Evolutionary conservation across 805 yeast genomes (phyloP).

Genomic region (Ogataea naganishii): DNA sequence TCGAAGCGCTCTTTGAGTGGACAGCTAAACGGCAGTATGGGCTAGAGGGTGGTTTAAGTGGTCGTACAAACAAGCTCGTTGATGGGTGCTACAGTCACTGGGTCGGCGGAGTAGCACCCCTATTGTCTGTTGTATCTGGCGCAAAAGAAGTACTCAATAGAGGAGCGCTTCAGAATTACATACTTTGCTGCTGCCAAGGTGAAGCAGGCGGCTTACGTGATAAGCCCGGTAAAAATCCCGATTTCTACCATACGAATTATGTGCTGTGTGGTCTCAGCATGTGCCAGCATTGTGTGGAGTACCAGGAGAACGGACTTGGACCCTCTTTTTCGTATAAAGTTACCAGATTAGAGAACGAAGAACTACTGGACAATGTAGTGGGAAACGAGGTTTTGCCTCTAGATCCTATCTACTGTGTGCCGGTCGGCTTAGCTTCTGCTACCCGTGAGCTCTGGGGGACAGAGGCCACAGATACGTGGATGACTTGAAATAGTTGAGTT

Average conservation of each 20-base stretch:
- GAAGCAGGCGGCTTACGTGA: constrained; percentile 60
- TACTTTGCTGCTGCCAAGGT: constrained; percentile 70
- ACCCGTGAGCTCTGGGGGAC: no score
- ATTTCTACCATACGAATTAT: constrained; percentile 88
- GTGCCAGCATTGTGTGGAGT: constrained; percentile 36
- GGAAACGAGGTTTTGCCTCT: no score
- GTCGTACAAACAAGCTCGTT: constrained; percentile 87
- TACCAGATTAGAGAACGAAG: constrained; percentile 14
- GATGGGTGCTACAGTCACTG: constrained; percentile 96
- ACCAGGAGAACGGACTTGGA: constrained; percentile 7
- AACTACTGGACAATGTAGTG: no score
- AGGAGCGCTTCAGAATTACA: constrained; percentile 52
- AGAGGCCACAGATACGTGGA: no score
- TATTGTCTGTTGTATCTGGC: constrained; percentile 45
- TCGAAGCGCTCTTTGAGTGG: constrained; percentile 57
- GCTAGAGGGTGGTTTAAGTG: constrained; percentile 82
- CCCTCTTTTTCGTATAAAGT: constrained; percentile 19
- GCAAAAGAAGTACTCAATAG: constrained; percentile 36
- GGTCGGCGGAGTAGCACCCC: constrained; percentile 75
- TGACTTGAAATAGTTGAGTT: no score
- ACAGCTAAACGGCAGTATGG: constrained; percentile 54
- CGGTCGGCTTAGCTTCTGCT: no score
- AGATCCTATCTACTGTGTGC: no score
- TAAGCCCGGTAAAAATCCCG: constrained; percentile 76
- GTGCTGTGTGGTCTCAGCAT: constrained; percentile 66